phyloP scores from a whole-genome alignment of 2,329 filamentous ascomycete species.

The Colletotrichum filicis region DNA sequence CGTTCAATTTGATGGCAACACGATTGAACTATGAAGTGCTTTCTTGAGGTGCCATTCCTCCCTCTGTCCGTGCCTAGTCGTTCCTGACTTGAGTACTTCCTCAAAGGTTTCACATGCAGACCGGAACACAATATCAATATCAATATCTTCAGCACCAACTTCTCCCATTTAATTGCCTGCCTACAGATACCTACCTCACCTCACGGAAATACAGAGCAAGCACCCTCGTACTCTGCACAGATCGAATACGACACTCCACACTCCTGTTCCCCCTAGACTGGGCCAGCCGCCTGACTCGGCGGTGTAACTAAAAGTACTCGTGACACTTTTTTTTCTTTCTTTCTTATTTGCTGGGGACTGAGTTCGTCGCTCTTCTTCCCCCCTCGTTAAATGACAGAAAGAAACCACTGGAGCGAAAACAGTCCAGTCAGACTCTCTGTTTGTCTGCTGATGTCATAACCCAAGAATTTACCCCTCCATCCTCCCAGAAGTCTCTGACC shows the following conservation, averaged over 20 bases:
- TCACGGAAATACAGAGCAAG: neutral
- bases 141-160: neutral
- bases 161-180: neutral
- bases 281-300: constrained; percentile 28
- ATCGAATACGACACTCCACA: constrained; percentile 29
- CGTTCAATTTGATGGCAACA: constrained; percentile 1
- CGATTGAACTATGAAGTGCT: too few relatives aligned
- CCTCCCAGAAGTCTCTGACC: neutral
- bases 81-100: neutral
- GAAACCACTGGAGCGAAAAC: neutral
- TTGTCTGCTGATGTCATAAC: constrained; percentile 13
- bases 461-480: neutral
- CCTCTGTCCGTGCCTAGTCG: neutral
- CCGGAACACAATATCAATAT: neutral
- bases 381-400: neutral
- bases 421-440: neutral
- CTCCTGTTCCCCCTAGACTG: constrained; percentile 6
- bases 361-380: neutral
- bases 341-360: neutral
- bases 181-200: neutral
- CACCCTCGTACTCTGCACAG: constrained; percentile 17
- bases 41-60: neutral
- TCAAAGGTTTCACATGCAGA: neutral
- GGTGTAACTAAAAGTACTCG: constrained; percentile 30
- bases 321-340: constrained; percentile 16